These are phyloP conservation scores for Lyophyllum shimeji DNA, from an alignment of 768 basidiomycete genomes.

Conservation along the genomic window DNA sequence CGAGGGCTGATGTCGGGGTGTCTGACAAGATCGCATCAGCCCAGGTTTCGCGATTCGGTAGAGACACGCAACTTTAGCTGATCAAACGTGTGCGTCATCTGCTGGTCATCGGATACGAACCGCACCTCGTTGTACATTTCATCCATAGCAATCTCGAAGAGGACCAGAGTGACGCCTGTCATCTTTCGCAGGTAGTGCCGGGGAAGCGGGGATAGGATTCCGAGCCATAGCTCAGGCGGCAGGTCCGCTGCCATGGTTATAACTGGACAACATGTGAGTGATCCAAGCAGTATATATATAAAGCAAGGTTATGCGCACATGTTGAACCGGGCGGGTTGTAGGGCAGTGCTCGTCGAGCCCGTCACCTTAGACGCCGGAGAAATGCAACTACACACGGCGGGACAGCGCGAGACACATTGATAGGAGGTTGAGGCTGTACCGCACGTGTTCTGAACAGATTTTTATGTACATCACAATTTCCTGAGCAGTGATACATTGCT, in stretches of 20 bases:
- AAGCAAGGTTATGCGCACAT: too few relatives aligned
- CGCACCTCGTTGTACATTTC: constrained; percentile 29
- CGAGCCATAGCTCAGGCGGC: not conserved
- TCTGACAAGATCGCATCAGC: not conserved
- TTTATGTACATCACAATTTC: too few relatives aligned
- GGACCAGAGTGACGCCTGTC: constrained; percentile 26
- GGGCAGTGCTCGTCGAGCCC: too few relatives aligned
- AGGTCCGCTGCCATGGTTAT: not conserved
- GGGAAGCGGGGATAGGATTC: not conserved
- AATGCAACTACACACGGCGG: too few relatives aligned
- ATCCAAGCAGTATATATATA: too few relatives aligned
- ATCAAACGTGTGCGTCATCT: not conserved
- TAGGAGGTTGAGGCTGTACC: too few relatives aligned
- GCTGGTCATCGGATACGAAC: constrained; percentile 21
- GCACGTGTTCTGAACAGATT: too few relatives aligned
- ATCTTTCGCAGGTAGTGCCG: constrained; percentile 19
- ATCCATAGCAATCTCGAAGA: constrained; percentile 29
- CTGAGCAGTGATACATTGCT: too few relatives aligned
- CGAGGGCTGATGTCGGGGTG: constrained; percentile 7
- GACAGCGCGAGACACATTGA: too few relatives aligned
- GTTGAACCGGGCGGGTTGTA: too few relatives aligned
- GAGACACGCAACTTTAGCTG: not conserved
- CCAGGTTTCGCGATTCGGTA: not conserved
- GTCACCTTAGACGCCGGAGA: too few relatives aligned
- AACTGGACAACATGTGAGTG: not conserved